phyloP scores from a whole-genome alignment of 176 grass and related monocot genomes.

The Phoenix roebelenii region DNA sequence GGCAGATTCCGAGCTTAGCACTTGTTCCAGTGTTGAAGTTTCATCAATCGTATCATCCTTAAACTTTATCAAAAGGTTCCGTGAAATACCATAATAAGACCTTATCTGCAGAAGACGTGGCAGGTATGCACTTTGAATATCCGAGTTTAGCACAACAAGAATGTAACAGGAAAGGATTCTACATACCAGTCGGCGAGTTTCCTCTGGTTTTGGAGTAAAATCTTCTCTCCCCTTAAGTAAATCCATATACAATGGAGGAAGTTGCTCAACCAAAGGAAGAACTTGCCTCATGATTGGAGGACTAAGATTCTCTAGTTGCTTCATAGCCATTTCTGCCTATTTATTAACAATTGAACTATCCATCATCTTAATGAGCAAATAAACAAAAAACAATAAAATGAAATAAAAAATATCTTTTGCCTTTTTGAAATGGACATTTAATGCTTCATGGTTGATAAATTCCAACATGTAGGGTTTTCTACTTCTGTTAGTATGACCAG shows the following conservation, averaged over 20 bases:
- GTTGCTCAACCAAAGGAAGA: conserved; percentile 86
- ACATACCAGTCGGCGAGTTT: conserved; percentile 71
- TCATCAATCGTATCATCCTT: conserved; percentile 96
- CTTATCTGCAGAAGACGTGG: conserved; percentile 52
- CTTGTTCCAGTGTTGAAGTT: conserved; percentile 68
- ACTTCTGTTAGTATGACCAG: too few relatives aligned
- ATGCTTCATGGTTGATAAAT: too few relatives aligned
- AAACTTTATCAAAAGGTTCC: conserved; percentile 90
- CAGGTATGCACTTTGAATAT: not conserved
- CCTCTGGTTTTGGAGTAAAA: conserved; percentile 89
- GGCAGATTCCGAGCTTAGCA: conserved; percentile 74
- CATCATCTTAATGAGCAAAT: conserved; percentile 9
- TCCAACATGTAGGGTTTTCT: too few relatives aligned
- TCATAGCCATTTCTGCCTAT: conserved; percentile 91
- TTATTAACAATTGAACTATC: not conserved
- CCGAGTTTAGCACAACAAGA: not conserved
- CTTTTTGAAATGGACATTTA: too few relatives aligned
- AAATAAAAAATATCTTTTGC: too few relatives aligned
- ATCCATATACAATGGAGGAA: conserved; percentile 92
- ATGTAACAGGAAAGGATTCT: not conserved
- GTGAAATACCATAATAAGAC: conserved; percentile 90
- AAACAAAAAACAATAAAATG: conserved; percentile 6
- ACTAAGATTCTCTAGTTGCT: conserved; percentile 79
- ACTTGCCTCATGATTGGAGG: conserved; percentile 90
- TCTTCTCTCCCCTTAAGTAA: conserved; percentile 88